Evolutionary conservation across 2,329 filamentous ascomycete species (phyloP).

Genomic region (Fusarium robinianum): DNA sequence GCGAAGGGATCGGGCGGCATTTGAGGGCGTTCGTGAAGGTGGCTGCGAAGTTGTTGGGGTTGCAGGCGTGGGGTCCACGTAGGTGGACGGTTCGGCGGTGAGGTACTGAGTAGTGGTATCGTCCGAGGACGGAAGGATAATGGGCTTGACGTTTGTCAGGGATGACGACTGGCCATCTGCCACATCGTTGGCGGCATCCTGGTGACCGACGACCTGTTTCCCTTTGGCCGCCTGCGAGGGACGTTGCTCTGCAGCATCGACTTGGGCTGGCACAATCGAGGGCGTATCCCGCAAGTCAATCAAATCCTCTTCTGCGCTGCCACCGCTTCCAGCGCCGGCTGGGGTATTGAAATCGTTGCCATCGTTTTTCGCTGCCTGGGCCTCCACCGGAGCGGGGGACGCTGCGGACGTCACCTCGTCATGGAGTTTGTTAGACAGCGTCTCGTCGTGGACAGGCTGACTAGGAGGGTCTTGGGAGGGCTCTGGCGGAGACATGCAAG

Average conservation of each 20-base stretch:
- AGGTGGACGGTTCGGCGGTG: slow-evolving; percentile 52
- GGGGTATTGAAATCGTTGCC: slow-evolving; percentile 6
- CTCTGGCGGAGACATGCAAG: slow-evolving; percentile 47
- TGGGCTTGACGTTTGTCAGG: slow-evolving; percentile 54
- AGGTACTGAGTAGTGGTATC: slow-evolving; percentile 49
- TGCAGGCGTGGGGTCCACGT: slow-evolving; percentile 62
- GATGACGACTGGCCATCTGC: slow-evolving; percentile 50
- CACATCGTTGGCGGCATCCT: slow-evolving; percentile 13
- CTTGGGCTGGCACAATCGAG: slow-evolving; percentile 5
- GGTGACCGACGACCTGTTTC: slow-evolving; percentile 33
- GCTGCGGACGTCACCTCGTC: slow-evolving; percentile 35
- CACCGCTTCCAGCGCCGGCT: background rate
- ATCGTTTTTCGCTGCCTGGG: slow-evolving; percentile 5
- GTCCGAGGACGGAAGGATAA: slow-evolving; percentile 43
- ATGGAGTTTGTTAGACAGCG: slow-evolving; percentile 36
- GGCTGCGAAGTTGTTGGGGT: slow-evolving; percentile 60
- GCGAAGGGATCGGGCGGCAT: slow-evolving; percentile 54
- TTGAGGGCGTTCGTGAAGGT: slow-evolving; percentile 62
- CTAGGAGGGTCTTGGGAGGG: slow-evolving; percentile 34
- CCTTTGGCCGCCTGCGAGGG: slow-evolving; percentile 27
- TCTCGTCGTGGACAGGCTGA: slow-evolving; percentile 37
- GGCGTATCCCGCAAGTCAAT: slow-evolving; percentile 30
- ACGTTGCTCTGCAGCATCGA: slow-evolving; percentile 9
- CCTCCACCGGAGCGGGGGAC: slow-evolving; percentile 22
- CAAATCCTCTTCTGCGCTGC: slow-evolving; percentile 22